Evolutionary conservation across 805 yeast species (phyloP), one percentile per base, ranked within the genome.

Genomic region (Kuraishia molischiana): DNA sequence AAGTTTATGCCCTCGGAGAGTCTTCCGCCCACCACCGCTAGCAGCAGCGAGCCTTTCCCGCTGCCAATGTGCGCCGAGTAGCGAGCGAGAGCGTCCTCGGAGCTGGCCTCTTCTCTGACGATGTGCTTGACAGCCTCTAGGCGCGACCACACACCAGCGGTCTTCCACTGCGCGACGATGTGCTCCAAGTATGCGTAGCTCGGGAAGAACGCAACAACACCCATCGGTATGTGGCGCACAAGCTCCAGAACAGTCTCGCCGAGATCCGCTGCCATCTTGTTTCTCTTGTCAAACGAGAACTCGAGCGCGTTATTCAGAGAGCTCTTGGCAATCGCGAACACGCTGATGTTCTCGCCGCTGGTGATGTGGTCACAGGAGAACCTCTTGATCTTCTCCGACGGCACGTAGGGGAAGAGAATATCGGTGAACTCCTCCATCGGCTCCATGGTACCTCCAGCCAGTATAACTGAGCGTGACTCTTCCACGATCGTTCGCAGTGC

Each of bases 1-100:
- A 90, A 89, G 52, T 89, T 89, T 32, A 89, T 90, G 4, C 97
- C 97, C 56, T 89, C 97, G 0, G 95, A 85, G 60, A 89, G 66
- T 50, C 81, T 81, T 0, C 97, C 97, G 2, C 96, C 96, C 13
- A 90, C 95, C 1, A 90, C 95, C 0, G 95, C 77, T 21, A 90
- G 62, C 4, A 89, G 55, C 2, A 83, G 47, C 0, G 94, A 89
- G 1, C 92, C 90, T 4, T 51, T 45, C 0, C 29, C 29, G 3
- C 29, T 22, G n/a, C 30, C 29, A 9, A 79, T 65, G 1, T 62
- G 50, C 1, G 56, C 48, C 1, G 77, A 57, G 48, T 81, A 89
- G 3, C 67, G 72, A 1, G 54, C 43, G 13, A 87, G 55, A 0
- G 74, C 59, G 19, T 54, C 54, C 2, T 67, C 74, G 0, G 74